Evolutionary conservation across 345 rosid genomes (phyloP).

Genomic region (Linum trigynum): DNA sequence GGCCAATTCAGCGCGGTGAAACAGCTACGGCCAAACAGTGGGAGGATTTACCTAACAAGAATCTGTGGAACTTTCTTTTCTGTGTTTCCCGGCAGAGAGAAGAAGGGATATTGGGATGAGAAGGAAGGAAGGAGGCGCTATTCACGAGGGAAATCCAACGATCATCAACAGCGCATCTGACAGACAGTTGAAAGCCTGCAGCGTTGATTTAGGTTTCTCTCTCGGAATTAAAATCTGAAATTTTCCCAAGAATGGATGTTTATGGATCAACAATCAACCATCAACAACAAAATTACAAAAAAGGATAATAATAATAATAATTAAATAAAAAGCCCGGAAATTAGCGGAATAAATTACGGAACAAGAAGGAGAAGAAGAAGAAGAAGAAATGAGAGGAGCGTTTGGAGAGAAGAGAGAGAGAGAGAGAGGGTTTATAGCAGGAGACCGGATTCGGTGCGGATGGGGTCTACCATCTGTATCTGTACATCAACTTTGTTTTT

Average conservation of each 20-base stretch:
- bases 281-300: too few species aligned
- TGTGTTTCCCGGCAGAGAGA: too few species aligned
- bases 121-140: not conserved
- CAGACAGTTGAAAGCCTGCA: not conserved
- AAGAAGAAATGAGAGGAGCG: constrained; percentile 3
- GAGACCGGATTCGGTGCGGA: not conserved
- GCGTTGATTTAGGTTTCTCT: not conserved
- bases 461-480: too few species aligned
- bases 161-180: not conserved
- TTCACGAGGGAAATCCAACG: not conserved
- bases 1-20: not conserved
- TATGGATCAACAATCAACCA: not conserved
- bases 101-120: not conserved
- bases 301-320: too few species aligned
- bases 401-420: constrained; percentile 3
- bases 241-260: not conserved
- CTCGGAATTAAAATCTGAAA: not conserved
- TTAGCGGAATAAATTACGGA: constrained; percentile 4
- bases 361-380: constrained; percentile 8
- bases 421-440: constrained; percentile 2
- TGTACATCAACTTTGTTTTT: too few species aligned
- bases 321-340: too few species aligned
- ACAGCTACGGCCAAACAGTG: too few species aligned
- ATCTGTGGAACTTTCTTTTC: not conserved
- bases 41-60: not conserved